phyloP scores from a whole-genome alignment of 1,139 yeast species.

The Scheffersomyces parashehatae region DNA sequence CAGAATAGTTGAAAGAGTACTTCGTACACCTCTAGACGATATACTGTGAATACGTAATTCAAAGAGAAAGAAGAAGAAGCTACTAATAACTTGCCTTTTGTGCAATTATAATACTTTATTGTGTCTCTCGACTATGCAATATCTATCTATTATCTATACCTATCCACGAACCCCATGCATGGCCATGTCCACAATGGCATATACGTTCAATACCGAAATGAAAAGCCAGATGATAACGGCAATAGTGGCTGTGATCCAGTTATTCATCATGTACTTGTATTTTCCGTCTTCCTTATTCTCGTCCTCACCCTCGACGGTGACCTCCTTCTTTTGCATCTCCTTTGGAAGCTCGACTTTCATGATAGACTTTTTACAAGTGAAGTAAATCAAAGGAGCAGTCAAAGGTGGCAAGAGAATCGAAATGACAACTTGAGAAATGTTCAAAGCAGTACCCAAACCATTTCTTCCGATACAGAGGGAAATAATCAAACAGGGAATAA shows the following conservation, averaged over 20 bases:
- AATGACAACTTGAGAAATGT: conserved; percentile 72
- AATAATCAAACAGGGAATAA: conserved; percentile 67
- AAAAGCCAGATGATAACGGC: conserved; percentile 63
- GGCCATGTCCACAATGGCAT: conserved; percentile 68
- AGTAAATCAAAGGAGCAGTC: conserved; percentile 72
- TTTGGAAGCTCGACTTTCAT: conserved; percentile 50
- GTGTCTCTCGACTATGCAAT: too few species aligned
- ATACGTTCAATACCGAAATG: conserved; percentile 63
- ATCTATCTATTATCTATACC: too few species aligned
- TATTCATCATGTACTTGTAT: conserved; percentile 57
- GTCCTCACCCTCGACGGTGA: conserved; percentile 6
- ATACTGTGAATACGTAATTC: too few species aligned
- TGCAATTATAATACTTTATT: too few species aligned
- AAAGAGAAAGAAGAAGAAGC: too few species aligned
- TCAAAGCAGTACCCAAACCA: conserved; percentile 68
- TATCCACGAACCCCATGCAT: conserved; percentile 32
- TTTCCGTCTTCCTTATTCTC: conserved; percentile 14
- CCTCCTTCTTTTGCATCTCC: conserved; percentile 8
- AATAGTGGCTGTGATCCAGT: conserved; percentile 53
- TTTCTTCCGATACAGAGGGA: conserved; percentile 66
- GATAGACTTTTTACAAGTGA: conserved; percentile 60
- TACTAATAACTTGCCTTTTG: too few species aligned
- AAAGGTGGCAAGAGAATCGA: conserved; percentile 72
- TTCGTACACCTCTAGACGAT: too few species aligned
- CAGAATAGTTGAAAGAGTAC: too few species aligned